Conservation (phyloP, 2,329 filamentous ascomycete species). For the Exophiala phaeomuriformis region DNA sequence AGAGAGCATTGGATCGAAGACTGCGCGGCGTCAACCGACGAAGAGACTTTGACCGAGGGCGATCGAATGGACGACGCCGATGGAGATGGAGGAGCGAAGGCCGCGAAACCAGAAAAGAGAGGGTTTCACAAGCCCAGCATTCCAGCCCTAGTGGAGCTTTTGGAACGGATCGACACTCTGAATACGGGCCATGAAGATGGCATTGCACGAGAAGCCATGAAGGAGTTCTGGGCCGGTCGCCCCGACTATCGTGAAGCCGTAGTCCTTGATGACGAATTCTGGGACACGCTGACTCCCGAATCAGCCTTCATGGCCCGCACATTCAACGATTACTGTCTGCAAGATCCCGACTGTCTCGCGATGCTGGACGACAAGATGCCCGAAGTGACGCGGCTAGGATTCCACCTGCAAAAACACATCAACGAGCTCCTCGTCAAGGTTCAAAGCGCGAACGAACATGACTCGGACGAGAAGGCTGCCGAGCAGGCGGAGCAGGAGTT, state of each 20-base stretch:
- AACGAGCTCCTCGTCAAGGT: constrained; percentile 38
- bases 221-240: constrained; percentile 88
- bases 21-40: constrained; percentile 56
- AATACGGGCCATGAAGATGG: constrained; percentile 85
- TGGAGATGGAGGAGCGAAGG: background rate
- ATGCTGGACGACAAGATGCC: constrained; percentile 89
- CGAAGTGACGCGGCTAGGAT: constrained; percentile 84
- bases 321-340: constrained; percentile 88
- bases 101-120: constrained; percentile 36
- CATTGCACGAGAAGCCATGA: constrained; percentile 89
- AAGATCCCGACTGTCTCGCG: constrained; percentile 65
- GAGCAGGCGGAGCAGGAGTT: constrained; percentile 89
- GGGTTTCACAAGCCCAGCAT: constrained; percentile 56
- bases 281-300: constrained; percentile 57
- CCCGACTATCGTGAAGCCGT: constrained; percentile 49
- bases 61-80: background rate
- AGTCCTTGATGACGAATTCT: constrained; percentile 41
- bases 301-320: constrained; percentile 84
- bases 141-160: constrained; percentile 77
- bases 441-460: constrained; percentile 43
- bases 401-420: constrained; percentile 76
- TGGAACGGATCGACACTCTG: constrained; percentile 89
- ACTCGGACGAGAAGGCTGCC: constrained; percentile 54
- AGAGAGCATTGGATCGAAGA: constrained; percentile 97
- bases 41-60: constrained; percentile 17